These are phyloP conservation scores for Funneliformis mosseae DNA, from an alignment of 192 early-diverging fungal genomes.

Conservation along the genomic window DNA sequence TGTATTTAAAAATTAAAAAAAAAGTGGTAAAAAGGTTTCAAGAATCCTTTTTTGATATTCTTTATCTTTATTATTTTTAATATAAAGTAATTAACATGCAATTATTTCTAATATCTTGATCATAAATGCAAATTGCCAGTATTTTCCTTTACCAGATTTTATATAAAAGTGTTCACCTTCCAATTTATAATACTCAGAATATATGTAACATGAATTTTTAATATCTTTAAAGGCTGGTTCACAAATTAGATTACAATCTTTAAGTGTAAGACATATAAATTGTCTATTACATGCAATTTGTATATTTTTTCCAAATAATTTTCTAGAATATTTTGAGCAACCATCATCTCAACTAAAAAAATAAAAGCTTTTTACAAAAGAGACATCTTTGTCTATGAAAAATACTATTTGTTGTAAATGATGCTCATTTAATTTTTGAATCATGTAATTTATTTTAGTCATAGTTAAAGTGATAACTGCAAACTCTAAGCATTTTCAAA, in stretches of 20 bases:
- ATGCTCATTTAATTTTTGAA: background rate
- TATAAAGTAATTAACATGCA: background rate
- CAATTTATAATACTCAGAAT: background rate
- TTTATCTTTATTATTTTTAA: background rate
- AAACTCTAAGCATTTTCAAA: background rate
- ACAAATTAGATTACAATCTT: background rate
- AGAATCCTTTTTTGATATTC: background rate
- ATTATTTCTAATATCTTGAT: too few relatives aligned
- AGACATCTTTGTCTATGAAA: background rate
- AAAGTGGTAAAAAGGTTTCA: background rate
- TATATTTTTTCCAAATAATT: background rate
- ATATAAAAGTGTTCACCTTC: background rate
- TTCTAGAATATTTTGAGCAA: background rate
- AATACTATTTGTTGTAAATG: background rate
- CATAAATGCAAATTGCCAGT: background rate
- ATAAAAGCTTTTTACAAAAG: slow-evolving; percentile 3
- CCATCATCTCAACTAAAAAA: background rate
- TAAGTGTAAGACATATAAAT: background rate
- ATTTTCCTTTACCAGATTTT: background rate
- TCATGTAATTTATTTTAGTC: background rate
- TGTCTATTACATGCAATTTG: too few relatives aligned
- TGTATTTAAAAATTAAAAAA: background rate
- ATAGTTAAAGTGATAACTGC: background rate
- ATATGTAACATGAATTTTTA: background rate
- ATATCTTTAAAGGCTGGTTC: background rate